These are phyloP conservation scores for Penicillium taxi DNA, from an alignment of 495 filamentous ascomycete species.

Conservation along the genomic window DNA sequence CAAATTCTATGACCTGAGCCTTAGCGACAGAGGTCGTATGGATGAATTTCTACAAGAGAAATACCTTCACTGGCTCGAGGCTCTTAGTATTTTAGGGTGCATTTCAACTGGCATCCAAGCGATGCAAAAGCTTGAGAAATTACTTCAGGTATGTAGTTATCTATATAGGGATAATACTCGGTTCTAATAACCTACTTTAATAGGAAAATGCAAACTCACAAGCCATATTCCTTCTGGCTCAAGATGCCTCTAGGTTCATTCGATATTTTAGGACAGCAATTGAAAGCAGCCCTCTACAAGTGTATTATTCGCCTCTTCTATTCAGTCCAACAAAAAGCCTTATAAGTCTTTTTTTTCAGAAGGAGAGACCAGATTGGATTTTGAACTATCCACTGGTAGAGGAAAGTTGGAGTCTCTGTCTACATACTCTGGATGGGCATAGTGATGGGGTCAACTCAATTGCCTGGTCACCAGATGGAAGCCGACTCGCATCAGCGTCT, in stretches of 20 bases:
- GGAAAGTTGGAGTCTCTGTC: slow-evolving; percentile 9
- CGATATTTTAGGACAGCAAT: slow-evolving; percentile 14
- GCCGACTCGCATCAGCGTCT: slow-evolving; percentile 1
- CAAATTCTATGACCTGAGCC: not conserved
- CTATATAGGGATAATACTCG: not conserved
- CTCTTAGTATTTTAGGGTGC: slow-evolving; percentile 21
- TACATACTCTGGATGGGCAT: slow-evolving; percentile 5
- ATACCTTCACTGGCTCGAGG: slow-evolving; percentile 31
- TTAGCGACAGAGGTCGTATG: not conserved
- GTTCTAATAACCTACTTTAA: slow-evolving; percentile 2
- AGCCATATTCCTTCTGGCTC: slow-evolving; percentile 13
- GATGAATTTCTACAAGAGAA: not conserved
- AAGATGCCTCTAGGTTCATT: slow-evolving; percentile 24
- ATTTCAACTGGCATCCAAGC: slow-evolving; percentile 16
- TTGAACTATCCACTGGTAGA: slow-evolving; percentile 8
- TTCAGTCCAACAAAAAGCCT: slow-evolving; percentile 24
- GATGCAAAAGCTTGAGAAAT: slow-evolving; percentile 6
- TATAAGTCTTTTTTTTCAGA: slow-evolving; percentile 11
- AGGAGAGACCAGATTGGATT: slow-evolving; percentile 11
- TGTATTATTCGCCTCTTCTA: slow-evolving; percentile 23
- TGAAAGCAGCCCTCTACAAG: slow-evolving; percentile 21
- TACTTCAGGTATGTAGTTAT: slow-evolving; percentile 6
- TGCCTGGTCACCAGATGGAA: slow-evolving; percentile 1
- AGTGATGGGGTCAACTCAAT: not conserved
- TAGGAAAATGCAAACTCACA: slow-evolving; percentile 2